Conservation (phyloP, 2,329 filamentous ascomycete species). For the Teratosphaeria nubilosa region DNA sequence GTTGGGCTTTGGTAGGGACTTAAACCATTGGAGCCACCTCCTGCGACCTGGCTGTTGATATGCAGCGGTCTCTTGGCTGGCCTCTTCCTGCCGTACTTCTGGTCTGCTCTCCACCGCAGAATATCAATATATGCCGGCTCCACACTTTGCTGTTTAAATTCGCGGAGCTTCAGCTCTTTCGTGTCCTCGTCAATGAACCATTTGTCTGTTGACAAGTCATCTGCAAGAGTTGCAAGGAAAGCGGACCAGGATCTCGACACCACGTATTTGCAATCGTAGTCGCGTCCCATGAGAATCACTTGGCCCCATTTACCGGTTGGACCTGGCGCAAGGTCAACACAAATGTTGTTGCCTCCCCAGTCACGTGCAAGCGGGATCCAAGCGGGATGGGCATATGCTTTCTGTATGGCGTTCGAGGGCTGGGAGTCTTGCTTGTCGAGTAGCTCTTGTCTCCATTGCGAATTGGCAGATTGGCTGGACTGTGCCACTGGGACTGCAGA, state of each 20-base stretch:
- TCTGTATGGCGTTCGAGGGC: conserved; percentile 76
- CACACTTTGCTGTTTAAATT: conserved; percentile 81
- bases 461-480: conserved; percentile 30
- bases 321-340: conserved; percentile 83
- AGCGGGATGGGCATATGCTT: conserved; percentile 81
- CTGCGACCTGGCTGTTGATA: conserved; percentile 45
- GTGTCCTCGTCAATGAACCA: conserved; percentile 88
- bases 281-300: conserved; percentile 89
- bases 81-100: conserved; percentile 67
- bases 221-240: conserved; percentile 76
- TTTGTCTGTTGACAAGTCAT: conserved; percentile 82
- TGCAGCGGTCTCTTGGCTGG: conserved; percentile 36
- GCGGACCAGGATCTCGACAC: conserved; percentile 84
- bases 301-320: conserved; percentile 90
- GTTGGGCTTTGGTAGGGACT: conserved; percentile 58
- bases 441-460: conserved; percentile 73
- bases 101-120: conserved; percentile 86
- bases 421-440: conserved; percentile 78
- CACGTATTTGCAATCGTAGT: conserved; percentile 98
- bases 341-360: conserved; percentile 97
- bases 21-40: conserved; percentile 35
- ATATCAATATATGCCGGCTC: conserved; percentile 94
- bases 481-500: conserved; percentile 40
- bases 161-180: conserved; percentile 79
- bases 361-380: conserved; percentile 96